Percentiles rank a stretch among this genome's conserved stretches.
These are phyloP conservation scores for Pharnaceum exiguum DNA, from an alignment of 148 eudicot genomes.

Conservation along the genomic window DNA sequence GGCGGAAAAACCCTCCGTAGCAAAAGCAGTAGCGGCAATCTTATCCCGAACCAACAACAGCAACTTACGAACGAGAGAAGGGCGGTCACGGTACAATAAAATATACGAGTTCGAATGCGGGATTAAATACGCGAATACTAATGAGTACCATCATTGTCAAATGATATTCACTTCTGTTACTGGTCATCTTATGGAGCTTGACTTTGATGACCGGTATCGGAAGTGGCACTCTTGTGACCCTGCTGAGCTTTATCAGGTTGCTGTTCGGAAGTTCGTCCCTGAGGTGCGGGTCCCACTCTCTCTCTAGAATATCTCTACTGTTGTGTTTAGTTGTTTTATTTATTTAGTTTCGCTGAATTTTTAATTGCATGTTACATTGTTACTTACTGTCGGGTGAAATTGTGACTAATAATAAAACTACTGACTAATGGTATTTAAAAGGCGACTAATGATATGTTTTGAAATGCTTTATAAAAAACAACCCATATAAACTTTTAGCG, in stretches of 20 bases:
- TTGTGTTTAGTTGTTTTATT: too few species aligned
- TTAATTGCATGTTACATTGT: too few species aligned
- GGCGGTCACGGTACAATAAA: constrained; percentile 80
- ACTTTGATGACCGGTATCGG: constrained; percentile 65
- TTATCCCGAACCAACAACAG: constrained; percentile 49
- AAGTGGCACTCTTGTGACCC: constrained; percentile 98
- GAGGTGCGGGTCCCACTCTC: constrained; percentile 28
- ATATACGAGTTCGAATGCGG: constrained; percentile 79
- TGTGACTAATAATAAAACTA: too few species aligned
- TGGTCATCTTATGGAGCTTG: constrained; percentile 93
- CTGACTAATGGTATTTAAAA: too few species aligned
- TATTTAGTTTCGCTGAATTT: too few species aligned
- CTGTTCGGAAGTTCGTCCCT: constrained; percentile 65
- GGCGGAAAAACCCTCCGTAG: constrained; percentile 99
- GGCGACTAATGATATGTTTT: too few species aligned
- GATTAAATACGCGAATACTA: too few species aligned
- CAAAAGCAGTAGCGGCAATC: constrained; percentile 75
- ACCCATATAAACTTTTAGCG: too few species aligned
- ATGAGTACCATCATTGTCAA: constrained; percentile 54
- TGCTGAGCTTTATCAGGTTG: constrained; percentile 64
- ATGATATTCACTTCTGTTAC: constrained; percentile 92
- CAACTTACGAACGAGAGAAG: constrained; percentile 74
- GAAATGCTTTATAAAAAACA: too few species aligned
- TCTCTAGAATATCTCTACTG: background rate
- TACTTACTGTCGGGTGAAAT: too few species aligned